phyloP scores from a whole-genome alignment of 352 stramenopile species.

The Globisporangium iwayamae region DNA sequence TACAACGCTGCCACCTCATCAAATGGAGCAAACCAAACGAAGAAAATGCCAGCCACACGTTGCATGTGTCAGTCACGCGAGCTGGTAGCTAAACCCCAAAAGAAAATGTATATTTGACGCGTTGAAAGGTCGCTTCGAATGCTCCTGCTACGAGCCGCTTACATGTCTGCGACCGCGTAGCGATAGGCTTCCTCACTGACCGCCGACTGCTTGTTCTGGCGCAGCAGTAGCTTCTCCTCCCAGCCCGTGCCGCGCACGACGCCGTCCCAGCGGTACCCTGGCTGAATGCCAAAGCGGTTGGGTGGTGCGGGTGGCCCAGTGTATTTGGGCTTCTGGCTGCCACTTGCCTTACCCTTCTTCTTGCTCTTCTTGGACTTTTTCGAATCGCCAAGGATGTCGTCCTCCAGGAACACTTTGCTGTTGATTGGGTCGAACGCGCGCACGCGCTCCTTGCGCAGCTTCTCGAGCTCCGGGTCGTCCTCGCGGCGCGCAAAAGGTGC shows the following conservation, averaged over 20 bases:
- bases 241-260: conserved; percentile 96
- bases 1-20: not conserved
- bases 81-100: not conserved
- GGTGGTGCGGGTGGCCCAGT: conserved; percentile 61
- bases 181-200: conserved; percentile 73
- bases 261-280: conserved; percentile 98
- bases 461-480: conserved; percentile 70
- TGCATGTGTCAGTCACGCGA: not conserved
- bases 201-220: conserved; percentile 60
- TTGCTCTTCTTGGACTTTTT: conserved; percentile 43
- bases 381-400: conserved; percentile 31
- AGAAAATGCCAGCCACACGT: not conserved
- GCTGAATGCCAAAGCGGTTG: conserved; percentile 89
- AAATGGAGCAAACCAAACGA: not conserved
- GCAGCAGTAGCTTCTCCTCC: conserved; percentile 91
- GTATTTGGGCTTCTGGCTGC: conserved; percentile 59
- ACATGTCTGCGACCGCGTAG: conserved; percentile 84
- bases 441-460: conserved; percentile 48
- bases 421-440: conserved; percentile 78
- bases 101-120: not conserved
- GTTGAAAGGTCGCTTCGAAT: not conserved
- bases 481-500: conserved; percentile 62
- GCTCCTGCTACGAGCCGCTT: conserved; percentile 12
- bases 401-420: conserved; percentile 71
- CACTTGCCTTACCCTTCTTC: conserved; percentile 31